Conservation (phyloP, 202 grass and related monocot species). For the Hordeum pubiflorum region DNA sequence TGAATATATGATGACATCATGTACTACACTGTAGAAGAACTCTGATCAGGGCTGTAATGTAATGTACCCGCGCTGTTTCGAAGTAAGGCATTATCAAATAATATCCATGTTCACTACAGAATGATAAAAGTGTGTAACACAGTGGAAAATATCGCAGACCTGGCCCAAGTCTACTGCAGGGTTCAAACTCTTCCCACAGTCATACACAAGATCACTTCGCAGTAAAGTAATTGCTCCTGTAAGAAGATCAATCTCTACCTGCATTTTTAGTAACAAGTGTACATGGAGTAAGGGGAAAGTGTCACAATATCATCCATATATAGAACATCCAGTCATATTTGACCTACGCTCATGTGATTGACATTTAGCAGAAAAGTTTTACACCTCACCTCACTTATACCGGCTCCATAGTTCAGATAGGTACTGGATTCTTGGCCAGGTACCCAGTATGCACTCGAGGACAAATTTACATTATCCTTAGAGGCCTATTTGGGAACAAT, state of each 20-base stretch:
- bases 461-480: conserved; percentile 48
- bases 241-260: conserved; percentile 79
- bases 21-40: background rate
- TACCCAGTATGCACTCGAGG: conserved; percentile 61
- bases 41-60: background rate
- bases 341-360: background rate
- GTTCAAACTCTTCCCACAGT: conserved; percentile 81
- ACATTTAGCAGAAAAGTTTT: background rate
- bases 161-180: conserved; percentile 84
- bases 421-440: conserved; percentile 26
- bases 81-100: background rate
- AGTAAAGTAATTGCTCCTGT: conserved; percentile 65
- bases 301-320: background rate
- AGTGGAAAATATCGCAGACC: conserved; percentile 30
- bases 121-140: background rate
- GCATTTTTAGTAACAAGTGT: background rate
- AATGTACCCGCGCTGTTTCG: background rate
- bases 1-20: background rate
- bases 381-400: conserved; percentile 74
- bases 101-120: background rate
- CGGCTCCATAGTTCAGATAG: conserved; percentile 78
- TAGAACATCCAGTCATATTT: background rate
- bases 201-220: conserved; percentile 57
- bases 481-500: conserved; percentile 30
- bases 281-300: background rate